Percentiles rank a stretch among this genome's conserved stretches.
These are phyloP conservation scores for Nigrospora sphaerica DNA, from an alignment of 2,329 filamentous ascomycete species.

Conservation along the genomic window DNA sequence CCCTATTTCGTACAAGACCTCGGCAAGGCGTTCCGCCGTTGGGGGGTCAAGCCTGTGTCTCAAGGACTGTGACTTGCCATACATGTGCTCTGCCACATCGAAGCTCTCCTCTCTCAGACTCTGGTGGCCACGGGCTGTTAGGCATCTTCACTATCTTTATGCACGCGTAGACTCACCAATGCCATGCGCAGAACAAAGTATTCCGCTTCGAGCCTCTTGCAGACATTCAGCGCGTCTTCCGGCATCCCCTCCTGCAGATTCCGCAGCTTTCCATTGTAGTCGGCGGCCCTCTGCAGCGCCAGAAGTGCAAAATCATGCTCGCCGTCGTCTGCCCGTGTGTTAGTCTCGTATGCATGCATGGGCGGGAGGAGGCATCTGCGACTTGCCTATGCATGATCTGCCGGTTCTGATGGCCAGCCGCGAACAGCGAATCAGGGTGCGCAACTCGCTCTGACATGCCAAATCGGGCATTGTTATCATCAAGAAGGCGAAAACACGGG, in stretches of 20 bases:
- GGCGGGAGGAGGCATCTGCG: conserved; percentile 14
- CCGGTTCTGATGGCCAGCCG: conserved; percentile 61
- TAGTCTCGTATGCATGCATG: conserved; percentile 5
- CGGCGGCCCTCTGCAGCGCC: conserved; percentile 57
- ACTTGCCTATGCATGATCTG: conserved; percentile 53
- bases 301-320: conserved; percentile 52
- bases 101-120: conserved; percentile 67
- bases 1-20: conserved; percentile 68
- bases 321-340: conserved; percentile 30
- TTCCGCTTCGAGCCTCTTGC: conserved; percentile 42
- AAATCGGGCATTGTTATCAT: conserved; percentile 54
- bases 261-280: conserved; percentile 39
- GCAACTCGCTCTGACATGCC: conserved; percentile 13
- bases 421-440: conserved; percentile 49
- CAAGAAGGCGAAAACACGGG: conserved; percentile 55
- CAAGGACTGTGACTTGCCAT: conserved; percentile 46
- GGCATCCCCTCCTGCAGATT: conserved; percentile 16
- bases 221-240: conserved; percentile 21
- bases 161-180: conserved; percentile 43
- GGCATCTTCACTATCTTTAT: conserved; percentile 7
- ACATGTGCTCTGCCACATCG: conserved; percentile 75
- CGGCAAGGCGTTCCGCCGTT: conserved; percentile 54
- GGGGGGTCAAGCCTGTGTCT: conserved; percentile 33
- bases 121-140: conserved; percentile 30
- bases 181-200: conserved; percentile 60